Percentiles rank a stretch among this genome's conserved stretches.
Conservation (phyloP, 768 basidiomycete genomes). For the Erythrobasidium yunnanense region DNA sequence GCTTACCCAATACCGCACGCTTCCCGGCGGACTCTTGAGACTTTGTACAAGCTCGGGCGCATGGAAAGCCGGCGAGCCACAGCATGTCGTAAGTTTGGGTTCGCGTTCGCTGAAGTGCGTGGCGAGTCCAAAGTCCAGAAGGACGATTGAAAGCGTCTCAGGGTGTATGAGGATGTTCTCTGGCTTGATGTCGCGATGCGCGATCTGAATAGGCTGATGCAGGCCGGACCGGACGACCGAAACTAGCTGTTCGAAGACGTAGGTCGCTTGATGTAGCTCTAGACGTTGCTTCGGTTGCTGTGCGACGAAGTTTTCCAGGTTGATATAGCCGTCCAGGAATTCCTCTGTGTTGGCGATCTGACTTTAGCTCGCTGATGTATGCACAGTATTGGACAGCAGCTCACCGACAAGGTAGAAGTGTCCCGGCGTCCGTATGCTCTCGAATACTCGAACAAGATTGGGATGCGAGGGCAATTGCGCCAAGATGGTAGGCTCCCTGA, state of each 20-base stretch:
- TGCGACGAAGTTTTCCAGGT: conserved; percentile 41
- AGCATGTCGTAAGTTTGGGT: conserved; percentile 45
- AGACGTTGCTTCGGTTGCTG: conserved; percentile 26
- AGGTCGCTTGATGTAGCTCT: conserved; percentile 14
- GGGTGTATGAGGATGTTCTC: conserved; percentile 39
- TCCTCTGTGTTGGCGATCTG: conserved; percentile 26
- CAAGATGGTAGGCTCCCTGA: conserved; percentile 45
- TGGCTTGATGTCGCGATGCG: conserved; percentile 39
- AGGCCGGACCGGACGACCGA: conserved; percentile 41
- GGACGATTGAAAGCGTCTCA: conserved; percentile 41
- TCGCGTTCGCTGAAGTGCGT: conserved; percentile 43
- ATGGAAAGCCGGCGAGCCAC: conserved; percentile 41
- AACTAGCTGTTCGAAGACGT: conserved; percentile 44
- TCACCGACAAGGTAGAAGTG: conserved; percentile 46
- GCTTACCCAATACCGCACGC: conserved; percentile 42
- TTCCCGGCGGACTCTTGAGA: conserved; percentile 41
- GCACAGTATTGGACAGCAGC: conserved; percentile 25
- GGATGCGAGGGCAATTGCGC: conserved; percentile 45
- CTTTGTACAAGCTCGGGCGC: conserved; percentile 44
- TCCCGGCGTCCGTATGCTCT: conserved; percentile 43
- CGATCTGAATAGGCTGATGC: conserved; percentile 38
- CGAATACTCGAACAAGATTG: conserved; percentile 44
- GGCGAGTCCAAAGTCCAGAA: conserved; percentile 46
- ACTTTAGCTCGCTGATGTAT: not conserved
- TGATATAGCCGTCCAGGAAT: conserved; percentile 37